phyloP scores from a whole-genome alignment of 495 filamentous ascomycete genomes.

The Aspergillus steynii region DNA sequence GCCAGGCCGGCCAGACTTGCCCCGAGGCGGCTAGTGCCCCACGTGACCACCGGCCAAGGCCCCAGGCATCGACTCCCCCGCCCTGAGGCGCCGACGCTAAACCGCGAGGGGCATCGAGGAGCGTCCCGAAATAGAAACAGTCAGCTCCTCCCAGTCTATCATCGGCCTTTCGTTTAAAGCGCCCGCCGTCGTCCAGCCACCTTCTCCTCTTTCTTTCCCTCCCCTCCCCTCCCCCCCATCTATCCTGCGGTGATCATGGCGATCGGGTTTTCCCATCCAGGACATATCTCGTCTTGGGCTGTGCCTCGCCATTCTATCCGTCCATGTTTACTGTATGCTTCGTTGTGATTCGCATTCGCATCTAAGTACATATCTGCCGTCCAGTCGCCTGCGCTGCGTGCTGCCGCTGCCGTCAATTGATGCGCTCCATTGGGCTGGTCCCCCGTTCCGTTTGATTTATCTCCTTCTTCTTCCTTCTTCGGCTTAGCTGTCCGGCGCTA shows the following conservation, averaged over 20 bases:
- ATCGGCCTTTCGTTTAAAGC: slow-evolving; percentile 24
- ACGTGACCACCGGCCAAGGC: slow-evolving; percentile 21
- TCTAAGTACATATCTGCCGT: neutral
- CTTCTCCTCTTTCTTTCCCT: slow-evolving; percentile 16
- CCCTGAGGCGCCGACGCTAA: slow-evolving; percentile 33
- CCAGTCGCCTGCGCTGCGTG: too few species aligned
- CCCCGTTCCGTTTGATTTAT: slow-evolving; percentile 16
- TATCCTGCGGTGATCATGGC: slow-evolving; percentile 15
- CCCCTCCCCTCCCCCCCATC: slow-evolving; percentile 13
- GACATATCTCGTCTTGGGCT: slow-evolving; percentile 14
- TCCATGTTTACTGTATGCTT: slow-evolving; percentile 14
- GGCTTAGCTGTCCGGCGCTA: neutral
- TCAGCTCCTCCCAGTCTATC: slow-evolving; percentile 22
- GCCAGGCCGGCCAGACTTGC: neutral
- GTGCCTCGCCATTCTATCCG: slow-evolving; percentile 8
- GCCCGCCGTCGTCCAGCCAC: slow-evolving; percentile 24
- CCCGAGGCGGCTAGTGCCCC: slow-evolving; percentile 3
- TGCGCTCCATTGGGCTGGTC: slow-evolving; percentile 22
- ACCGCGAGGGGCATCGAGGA: slow-evolving; percentile 17
- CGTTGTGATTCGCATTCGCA: neutral
- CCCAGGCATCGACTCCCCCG: slow-evolving; percentile 27
- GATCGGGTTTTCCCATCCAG: slow-evolving; percentile 4
- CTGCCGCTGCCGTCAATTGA: neutral
- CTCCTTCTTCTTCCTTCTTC: neutral
- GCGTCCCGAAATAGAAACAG: slow-evolving; percentile 30